Evolutionary conservation across 768 basidiomycete species (phyloP).

Genomic region (Trametes elegans): DNA sequence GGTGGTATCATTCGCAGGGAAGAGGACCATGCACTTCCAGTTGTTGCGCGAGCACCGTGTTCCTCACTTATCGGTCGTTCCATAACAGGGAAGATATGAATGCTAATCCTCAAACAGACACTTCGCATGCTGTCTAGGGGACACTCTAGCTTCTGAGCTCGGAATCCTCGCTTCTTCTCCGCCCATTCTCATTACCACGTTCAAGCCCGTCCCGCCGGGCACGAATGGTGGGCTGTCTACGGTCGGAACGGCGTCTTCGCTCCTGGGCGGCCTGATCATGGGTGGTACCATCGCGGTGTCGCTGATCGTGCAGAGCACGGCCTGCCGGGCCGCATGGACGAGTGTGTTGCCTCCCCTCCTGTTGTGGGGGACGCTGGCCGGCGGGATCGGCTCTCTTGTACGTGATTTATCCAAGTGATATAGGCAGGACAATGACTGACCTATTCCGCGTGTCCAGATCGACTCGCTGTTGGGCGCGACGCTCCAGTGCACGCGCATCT

Average conservation of each 20-base stretch:
- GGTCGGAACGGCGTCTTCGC: slow-evolving; percentile 71
- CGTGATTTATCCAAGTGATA: slow-evolving; percentile 26
- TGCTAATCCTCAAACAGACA: too few species aligned
- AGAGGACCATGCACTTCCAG: too few species aligned
- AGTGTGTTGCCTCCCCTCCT: slow-evolving; percentile 43
- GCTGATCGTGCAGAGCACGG: slow-evolving; percentile 60
- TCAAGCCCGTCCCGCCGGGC: slow-evolving; percentile 74
- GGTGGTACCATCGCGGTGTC: slow-evolving; percentile 58
- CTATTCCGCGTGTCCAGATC: slow-evolving; percentile 45
- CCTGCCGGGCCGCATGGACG: slow-evolving; percentile 44
- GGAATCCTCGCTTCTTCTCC: slow-evolving; percentile 75
- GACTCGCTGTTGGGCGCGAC: slow-evolving; percentile 90
- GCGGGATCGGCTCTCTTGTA: slow-evolving; percentile 79
- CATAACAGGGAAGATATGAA: too few species aligned
- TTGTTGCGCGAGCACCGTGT: too few species aligned
- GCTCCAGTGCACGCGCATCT: slow-evolving; percentile 77
- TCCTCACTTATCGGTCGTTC: too few species aligned
- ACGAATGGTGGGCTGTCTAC: slow-evolving; percentile 87
- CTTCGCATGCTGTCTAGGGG: slow-evolving; percentile 86
- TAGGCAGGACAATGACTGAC: neutral
- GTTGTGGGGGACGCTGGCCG: slow-evolving; percentile 61
- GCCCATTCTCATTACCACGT: slow-evolving; percentile 78
- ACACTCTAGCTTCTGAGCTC: slow-evolving; percentile 91
- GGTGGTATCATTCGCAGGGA: too few species aligned
- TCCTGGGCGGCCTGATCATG: slow-evolving; percentile 70